Evolutionary conservation across 1,139 yeast genomes (phyloP).

Genomic region (Nakaseomyces bracarensis): DNA sequence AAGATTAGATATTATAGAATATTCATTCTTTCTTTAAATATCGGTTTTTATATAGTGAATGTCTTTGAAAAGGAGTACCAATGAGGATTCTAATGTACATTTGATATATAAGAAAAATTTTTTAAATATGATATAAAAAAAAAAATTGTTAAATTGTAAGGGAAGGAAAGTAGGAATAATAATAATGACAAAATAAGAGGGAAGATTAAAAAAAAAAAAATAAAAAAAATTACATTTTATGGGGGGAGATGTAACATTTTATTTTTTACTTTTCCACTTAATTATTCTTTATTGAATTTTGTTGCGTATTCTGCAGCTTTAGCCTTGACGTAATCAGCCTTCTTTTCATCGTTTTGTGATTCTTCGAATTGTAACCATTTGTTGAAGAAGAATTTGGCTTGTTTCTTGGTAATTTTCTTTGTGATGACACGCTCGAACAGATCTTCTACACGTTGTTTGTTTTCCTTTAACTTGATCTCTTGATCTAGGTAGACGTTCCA

Average conservation of each 20-base stretch:
- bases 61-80: too few species aligned
- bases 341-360: slow-evolving; percentile 55
- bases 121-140: too few species aligned
- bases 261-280: background rate
- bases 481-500: slow-evolving; percentile 95
- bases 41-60: too few species aligned
- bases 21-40: too few species aligned
- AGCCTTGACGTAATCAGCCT: slow-evolving; percentile 78
- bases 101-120: too few species aligned
- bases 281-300: slow-evolving; percentile 8
- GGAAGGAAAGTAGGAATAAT: too few species aligned
- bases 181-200: too few species aligned
- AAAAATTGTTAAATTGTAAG: too few species aligned
- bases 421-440: slow-evolving; percentile 71
- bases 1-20: too few species aligned
- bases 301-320: slow-evolving; percentile 75
- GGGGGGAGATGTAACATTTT: background rate
- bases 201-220: too few species aligned
- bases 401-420: slow-evolving; percentile 73
- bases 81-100: too few species aligned
- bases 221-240: too few species aligned
- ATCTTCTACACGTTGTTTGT: slow-evolving; percentile 53
- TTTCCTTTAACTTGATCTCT: slow-evolving; percentile 62
- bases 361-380: slow-evolving; percentile 86
- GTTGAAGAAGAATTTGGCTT: slow-evolving; percentile 89